These are phyloP conservation scores for Didymella exigua DNA, from an alignment of 2,329 filamentous ascomycete species.

Conservation along the genomic window DNA sequence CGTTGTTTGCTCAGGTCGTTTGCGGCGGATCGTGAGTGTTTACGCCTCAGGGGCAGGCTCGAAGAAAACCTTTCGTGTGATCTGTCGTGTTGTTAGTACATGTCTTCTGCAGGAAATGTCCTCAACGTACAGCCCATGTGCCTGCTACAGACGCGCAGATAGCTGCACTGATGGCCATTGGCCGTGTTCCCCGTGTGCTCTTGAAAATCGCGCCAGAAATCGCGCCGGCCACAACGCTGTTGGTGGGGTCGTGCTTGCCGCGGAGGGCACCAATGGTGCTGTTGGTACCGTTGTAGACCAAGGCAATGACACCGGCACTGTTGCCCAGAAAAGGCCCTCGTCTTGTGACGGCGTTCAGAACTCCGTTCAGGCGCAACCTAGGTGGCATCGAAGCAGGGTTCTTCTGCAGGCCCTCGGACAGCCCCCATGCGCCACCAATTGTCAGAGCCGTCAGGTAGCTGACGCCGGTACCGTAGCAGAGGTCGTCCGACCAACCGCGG, in stretches of 20 bases:
- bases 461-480: slow-evolving; percentile 95
- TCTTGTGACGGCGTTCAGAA: slow-evolving; percentile 91
- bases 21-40: background rate
- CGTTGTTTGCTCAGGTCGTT: background rate
- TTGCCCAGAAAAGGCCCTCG: slow-evolving; percentile 95
- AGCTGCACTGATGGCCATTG: slow-evolving; percentile 92
- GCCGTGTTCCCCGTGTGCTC: slow-evolving; percentile 85
- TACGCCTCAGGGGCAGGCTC: slow-evolving; percentile 23
- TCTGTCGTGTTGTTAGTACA: slow-evolving; percentile 19
- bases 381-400: slow-evolving; percentile 74
- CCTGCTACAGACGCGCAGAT: slow-evolving; percentile 87
- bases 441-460: slow-evolving; percentile 89
- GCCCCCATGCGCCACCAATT: slow-evolving; percentile 87
- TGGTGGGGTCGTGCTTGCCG: slow-evolving; percentile 71
- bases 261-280: slow-evolving; percentile 49
- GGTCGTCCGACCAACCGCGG: slow-evolving; percentile 95
- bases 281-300: slow-evolving; percentile 84
- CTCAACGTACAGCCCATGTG: slow-evolving; percentile 74
- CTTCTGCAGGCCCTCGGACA: slow-evolving; percentile 85
- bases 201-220: slow-evolving; percentile 96
- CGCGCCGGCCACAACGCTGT: slow-evolving; percentile 83
- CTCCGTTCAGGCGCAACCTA: slow-evolving; percentile 90
- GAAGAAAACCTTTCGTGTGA: slow-evolving; percentile 38
- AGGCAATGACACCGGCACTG: slow-evolving; percentile 91
- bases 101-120: background rate